These are phyloP conservation scores for Limnanthes douglasii DNA, from an alignment of 345 rosid species.

Conservation along the genomic window DNA sequence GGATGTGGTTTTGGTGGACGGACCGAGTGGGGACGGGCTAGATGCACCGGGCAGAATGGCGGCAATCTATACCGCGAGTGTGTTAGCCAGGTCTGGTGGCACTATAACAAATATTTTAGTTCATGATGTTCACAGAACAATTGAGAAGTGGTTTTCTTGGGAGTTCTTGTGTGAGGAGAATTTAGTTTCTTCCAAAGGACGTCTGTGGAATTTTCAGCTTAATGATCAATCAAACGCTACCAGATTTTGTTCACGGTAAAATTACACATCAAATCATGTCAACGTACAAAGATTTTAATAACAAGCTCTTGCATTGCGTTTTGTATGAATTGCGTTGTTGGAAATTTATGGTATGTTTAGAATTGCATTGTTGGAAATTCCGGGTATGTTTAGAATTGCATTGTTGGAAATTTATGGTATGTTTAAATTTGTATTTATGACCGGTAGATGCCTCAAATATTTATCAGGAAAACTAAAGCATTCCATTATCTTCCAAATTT, in stretches of 20 bases:
- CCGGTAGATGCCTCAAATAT: too few species aligned
- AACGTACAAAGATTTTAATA: too few species aligned
- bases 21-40: constrained; percentile 44
- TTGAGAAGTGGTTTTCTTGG: constrained; percentile 90
- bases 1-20: constrained; percentile 79
- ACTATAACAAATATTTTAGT: constrained; percentile 48
- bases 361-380: too few species aligned
- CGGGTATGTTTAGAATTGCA: too few species aligned
- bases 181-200: constrained; percentile 60
- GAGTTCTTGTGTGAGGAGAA: constrained; percentile 79
- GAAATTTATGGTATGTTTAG: too few species aligned
- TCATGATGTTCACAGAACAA: constrained; percentile 59
- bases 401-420: too few species aligned
- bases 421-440: too few species aligned
- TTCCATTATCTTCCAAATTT: too few species aligned
- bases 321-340: too few species aligned
- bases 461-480: too few species aligned
- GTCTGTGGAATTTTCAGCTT: constrained; percentile 53
- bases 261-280: constrained; percentile 5
- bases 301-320: too few species aligned
- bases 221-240: constrained; percentile 27
- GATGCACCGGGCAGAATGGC: constrained; percentile 83
- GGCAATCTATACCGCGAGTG: constrained; percentile 52
- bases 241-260: constrained; percentile 31
- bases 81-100: constrained; percentile 50